Base-by-base conservation (phyloP, 1,139 yeast species). In the Geotrichum phurueaensis region DNA sequence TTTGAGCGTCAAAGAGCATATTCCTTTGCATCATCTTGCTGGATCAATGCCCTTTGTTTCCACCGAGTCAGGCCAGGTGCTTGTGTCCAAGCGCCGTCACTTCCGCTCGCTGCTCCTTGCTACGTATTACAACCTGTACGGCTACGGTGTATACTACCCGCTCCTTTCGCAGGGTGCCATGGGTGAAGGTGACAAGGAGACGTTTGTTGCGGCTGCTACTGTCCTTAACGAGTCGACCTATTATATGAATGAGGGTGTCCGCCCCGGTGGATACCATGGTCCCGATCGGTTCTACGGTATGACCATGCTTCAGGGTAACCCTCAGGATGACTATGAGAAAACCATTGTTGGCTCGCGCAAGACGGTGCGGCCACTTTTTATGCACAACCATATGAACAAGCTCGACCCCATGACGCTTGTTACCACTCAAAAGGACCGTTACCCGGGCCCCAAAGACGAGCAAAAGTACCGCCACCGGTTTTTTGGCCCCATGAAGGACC, bases 131-230 rank as follows among this genome's bases (percentile, higher is more conserved):
- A 90, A 89, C 70, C 73, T 87, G 50, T 86, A 83, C 70, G 96
- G 96, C 0, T 95, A 94, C 5, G 80, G 81, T 20, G 84, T 84
- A 75, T 90, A 81, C 70, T 90, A 89, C 72, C 95, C 95, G n/a
- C 79, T 90, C 54, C 81, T 90, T 60, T 85, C 94, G 0, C 96
- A 89, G 74, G 92, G 92, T 15, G 84, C 89, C 0, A 87, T 85
- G 61, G 96, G 97, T 52, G 96, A 89, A 75, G 96, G 96, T 64
- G 96, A 90, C 72, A 90, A 89, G 71, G 97, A 90, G 70, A 89
- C 96, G 0, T 90, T 88, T 69, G 76, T 88, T 59, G 92, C 96
- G 0, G 92, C 94, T 0, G 86, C 95, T 0, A 81, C 81, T 53
- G 89, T 87, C 1, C 74, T 86, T 60, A 75, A 77, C 9, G 81